These are phyloP conservation scores for Leccinum rimulosum DNA, from an alignment of 768 basidiomycete genomes.

Conservation along the genomic window DNA sequence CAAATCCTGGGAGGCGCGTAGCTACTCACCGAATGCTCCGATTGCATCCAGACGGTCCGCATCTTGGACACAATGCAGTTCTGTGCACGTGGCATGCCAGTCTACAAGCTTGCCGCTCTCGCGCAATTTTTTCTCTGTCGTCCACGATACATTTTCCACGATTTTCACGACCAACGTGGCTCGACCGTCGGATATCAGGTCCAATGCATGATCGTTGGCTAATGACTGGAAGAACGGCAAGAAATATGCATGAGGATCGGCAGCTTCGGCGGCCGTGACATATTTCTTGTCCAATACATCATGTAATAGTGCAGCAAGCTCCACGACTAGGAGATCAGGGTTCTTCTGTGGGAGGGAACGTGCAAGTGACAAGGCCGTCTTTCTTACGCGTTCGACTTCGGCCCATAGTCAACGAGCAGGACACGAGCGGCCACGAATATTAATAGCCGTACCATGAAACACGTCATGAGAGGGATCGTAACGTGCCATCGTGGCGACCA, in stretches of 20 bases:
- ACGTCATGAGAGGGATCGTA: conserved; percentile 83
- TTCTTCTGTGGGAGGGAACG: conserved; percentile 38
- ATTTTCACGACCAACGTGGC: conserved; percentile 56
- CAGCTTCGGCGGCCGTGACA: conserved; percentile 51
- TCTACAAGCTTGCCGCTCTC: conserved; percentile 51
- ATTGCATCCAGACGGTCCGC: conserved; percentile 79
- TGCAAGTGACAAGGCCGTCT: conserved; percentile 71
- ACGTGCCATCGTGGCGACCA: conserved; percentile 69
- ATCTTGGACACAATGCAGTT: conserved; percentile 82
- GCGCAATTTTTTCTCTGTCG: conserved; percentile 70
- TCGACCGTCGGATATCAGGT: conserved; percentile 60
- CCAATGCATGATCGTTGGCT: conserved; percentile 42
- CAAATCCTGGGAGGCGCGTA: neutral
- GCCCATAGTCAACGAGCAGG: conserved; percentile 4
- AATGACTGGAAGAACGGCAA: conserved; percentile 58
- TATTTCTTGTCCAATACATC: conserved; percentile 89
- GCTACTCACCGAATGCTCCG: conserved; percentile 64
- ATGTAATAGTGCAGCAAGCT: conserved; percentile 85
- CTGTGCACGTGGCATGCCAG: conserved; percentile 71
- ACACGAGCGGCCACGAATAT: neutral
- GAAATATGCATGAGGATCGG: conserved; percentile 65
- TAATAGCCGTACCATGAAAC: conserved; percentile 64
- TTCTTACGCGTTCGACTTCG: conserved; percentile 78
- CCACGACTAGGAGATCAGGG: conserved; percentile 74
- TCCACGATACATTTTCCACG: conserved; percentile 82